Evolutionary conservation across 208 protist species (phyloP), one percentile per base, ranked within the genome.

Genomic region (Tritrichomonas foetus): DNA sequence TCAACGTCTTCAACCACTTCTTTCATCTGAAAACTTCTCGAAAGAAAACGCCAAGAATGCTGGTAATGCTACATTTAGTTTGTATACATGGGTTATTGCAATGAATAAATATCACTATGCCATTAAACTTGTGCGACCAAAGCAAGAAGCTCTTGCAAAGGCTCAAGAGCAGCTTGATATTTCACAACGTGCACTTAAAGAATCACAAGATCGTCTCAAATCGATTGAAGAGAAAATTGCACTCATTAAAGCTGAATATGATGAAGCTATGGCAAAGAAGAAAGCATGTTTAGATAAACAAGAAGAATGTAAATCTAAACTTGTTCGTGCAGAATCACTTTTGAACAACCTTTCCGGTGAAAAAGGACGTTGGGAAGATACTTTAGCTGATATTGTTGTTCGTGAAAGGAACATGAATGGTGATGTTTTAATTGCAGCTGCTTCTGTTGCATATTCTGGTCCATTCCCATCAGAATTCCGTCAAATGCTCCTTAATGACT

Each of bases 61-160:
- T 11, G 98, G 97, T 94, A 97, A 98, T 95, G 98, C 98, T 5
- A 99, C 98, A 95, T 98, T 98, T 16, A 98, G 98, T 27, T 98
- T 99, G 96, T 99, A 98, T 94, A 96, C 98, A 95, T 99, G 98
- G 98, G 98, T 98, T 14, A 97, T 98, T 93, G 98, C 98, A 49
- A 99, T 99, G 98, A 96, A 98, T 93, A 98, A 97, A 93, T 99
- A 98, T 95, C 97, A 99, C 95, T 95, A 97, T 94, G 98, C 75
- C 9, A 92, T 44, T 75, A 94, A 94, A 36, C 41, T 82, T 14
- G 98, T 99, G 2, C 96, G 96, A 93, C 98, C 98, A 49, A 97
- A 99, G 95, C 96, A 97, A 16, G 72, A 98, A 95, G 94, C 96
- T 16, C 96, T 99, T 27, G 96, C 95, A 22, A 95, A 97, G 44